Evolutionary conservation across 2,329 filamentous ascomycete genomes (phyloP), one percentile per base, ranked within the genome.

Genomic region (Stachybotrys echinatus): DNA sequence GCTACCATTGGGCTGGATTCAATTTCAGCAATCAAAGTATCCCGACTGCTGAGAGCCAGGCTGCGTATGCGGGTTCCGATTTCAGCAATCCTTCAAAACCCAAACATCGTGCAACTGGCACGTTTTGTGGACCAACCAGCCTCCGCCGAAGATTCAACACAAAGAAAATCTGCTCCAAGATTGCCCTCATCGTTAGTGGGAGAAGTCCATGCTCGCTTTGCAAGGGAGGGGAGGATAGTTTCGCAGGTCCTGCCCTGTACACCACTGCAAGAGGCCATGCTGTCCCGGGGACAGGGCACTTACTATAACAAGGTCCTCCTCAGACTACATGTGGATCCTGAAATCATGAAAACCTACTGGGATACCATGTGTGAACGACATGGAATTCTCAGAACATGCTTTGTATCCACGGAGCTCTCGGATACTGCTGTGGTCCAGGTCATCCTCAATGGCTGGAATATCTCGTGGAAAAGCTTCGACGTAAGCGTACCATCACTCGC

Each of bases 261-360:
- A 2, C 88, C 91, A 1, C 71, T 96, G 0, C 92, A 96, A 64
- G 88, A 95, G 69, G 87, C 86, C 1, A 96, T 96, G 90, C 73
- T 96, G 1, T 79, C 81, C 8, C 58, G 72, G 54, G 66, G 66
- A 2, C 64, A 70, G 12, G 67, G 69, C 2, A 74, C 83, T 2
- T 96, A 96, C 62, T 83, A 79, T 59, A 96, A 95, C 62, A 80
- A 80, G 45, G 81, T 89, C 50, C 66, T 85, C 0, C 79, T 95
- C 53, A 73, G 76, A 6, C 62, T 95, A 6, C 68, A 66, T 5
- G 72, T 75, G 1, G 66, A 83, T 31, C 51, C 79, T 1, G 56
- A 67, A 1, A 66, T 59, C 1, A 71, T 96, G 45, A 73, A 73
- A 55, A 38, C 59, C 0, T 79, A 80, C 48, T 96, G 90, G 89